Evolutionary conservation across 345 rosid genomes (phyloP).

Genomic region (Psidium friedrichsthalianum): DNA sequence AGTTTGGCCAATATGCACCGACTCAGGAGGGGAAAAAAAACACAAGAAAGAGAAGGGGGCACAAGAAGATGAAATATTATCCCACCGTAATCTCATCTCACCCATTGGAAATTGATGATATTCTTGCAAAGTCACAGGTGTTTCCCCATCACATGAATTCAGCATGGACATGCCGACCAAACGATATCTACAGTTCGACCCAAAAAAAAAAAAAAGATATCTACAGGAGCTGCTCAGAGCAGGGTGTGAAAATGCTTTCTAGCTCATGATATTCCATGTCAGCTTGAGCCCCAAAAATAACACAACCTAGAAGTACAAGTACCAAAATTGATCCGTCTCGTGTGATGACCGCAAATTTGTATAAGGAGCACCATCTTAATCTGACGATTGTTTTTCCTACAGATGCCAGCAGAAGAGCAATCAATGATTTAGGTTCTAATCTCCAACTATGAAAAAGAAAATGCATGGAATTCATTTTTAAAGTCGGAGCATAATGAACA

Average conservation of each 20-base stretch:
- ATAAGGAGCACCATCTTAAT: neutral
- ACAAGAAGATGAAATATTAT: neutral
- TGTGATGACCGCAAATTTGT: neutral
- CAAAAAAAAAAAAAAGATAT: neutral
- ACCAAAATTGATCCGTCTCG: neutral
- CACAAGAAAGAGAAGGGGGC: neutral
- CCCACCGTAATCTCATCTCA: neutral
- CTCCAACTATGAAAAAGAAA: neutral
- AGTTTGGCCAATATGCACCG: neutral
- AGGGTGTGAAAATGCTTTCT: neutral
- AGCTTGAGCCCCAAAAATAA: neutral
- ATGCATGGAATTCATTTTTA: neutral
- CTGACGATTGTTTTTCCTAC: neutral
- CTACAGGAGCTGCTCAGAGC: neutral
- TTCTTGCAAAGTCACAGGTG: neutral
- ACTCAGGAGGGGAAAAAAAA: neutral
- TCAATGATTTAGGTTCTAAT: neutral
- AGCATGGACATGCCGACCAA: neutral
- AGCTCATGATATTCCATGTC: neutral
- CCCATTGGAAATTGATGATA: neutral
- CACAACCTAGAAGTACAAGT: neutral
- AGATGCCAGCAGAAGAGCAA: neutral
- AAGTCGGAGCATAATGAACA: neutral
- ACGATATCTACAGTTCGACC: neutral
- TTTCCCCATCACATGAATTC: neutral